Evolutionary conservation across 768 basidiomycete genomes (phyloP).

Genomic region (Leccinum olivaceopallidum): DNA sequence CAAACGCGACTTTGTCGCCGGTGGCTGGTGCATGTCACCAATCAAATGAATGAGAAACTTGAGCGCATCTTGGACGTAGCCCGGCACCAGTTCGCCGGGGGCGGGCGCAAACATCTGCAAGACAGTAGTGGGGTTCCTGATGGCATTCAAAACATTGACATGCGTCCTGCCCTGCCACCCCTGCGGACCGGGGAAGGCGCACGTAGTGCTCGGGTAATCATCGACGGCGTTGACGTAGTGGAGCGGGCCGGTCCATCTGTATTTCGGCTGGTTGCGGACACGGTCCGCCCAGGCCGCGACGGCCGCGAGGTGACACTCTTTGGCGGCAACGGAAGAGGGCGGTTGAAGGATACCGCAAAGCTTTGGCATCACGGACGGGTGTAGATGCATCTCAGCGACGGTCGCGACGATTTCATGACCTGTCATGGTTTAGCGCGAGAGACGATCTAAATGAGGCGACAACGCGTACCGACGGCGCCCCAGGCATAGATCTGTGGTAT

Average conservation of each 20-base stretch:
- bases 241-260: conserved; percentile 71
- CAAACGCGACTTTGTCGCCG: conserved; percentile 70
- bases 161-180: conserved; percentile 67
- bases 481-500: conserved; percentile 37
- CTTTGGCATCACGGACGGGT: conserved; percentile 64
- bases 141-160: conserved; percentile 74
- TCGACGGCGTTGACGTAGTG: conserved; percentile 75
- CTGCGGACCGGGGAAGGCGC: conserved; percentile 70
- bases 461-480: conserved; percentile 40
- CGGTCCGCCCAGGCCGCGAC: conserved; percentile 90
- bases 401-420: conserved; percentile 95
- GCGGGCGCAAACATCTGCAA: conserved; percentile 49
- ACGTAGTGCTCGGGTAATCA: conserved; percentile 77
- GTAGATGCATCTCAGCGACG: conserved; percentile 89
- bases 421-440: conserved; percentile 22
- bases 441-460: background rate
- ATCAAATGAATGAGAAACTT: conserved; percentile 93
- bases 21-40: conserved; percentile 91
- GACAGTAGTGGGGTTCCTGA: conserved; percentile 72
- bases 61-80: conserved; percentile 71
- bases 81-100: conserved; percentile 24
- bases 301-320: conserved; percentile 75
- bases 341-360: conserved; percentile 69
- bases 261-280: conserved; percentile 47
- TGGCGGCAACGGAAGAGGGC: conserved; percentile 20